phyloP scores from a whole-genome alignment of 1,139 yeast species.

The Yamadazyma aaseri region DNA sequence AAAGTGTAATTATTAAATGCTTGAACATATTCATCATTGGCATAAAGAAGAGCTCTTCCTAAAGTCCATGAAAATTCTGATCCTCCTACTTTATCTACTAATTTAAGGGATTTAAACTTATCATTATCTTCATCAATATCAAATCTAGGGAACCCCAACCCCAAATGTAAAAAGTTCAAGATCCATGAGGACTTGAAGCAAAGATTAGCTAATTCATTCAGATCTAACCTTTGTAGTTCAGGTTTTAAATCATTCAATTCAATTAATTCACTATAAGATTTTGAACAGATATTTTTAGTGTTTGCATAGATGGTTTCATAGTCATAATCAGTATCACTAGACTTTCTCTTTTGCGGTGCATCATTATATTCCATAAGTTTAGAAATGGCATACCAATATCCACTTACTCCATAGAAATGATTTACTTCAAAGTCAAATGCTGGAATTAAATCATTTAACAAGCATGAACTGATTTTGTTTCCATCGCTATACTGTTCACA shows the following conservation, averaged over 20 bases:
- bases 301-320: conserved; percentile 40
- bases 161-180: conserved; percentile 66
- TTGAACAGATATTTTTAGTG: conserved; percentile 48
- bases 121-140: conserved; percentile 41
- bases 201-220: conserved; percentile 45
- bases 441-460: conserved; percentile 57
- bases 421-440: conserved; percentile 66
- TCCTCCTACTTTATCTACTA: conserved; percentile 64
- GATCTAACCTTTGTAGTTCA: conserved; percentile 26
- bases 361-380: conserved; percentile 37
- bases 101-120: conserved; percentile 49
- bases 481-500: conserved; percentile 33
- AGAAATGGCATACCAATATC: conserved; percentile 74
- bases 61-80: conserved; percentile 79
- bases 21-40: conserved; percentile 44
- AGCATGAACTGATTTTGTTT: conserved; percentile 43
- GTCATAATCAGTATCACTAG: conserved; percentile 25
- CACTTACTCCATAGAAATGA: conserved; percentile 77
- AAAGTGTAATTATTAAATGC: conserved; percentile 33
- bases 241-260: conserved; percentile 33
- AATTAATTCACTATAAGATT: conserved; percentile 38
- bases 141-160: conserved; percentile 67
- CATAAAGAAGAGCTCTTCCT: conserved; percentile 73
- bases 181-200: conserved; percentile 78
- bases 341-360: conserved; percentile 4